Evolutionary conservation across 1,284 basidiomycete species (phyloP), one percentile per base, ranked within the genome.

Genomic region (Albatrellus sp.): DNA sequence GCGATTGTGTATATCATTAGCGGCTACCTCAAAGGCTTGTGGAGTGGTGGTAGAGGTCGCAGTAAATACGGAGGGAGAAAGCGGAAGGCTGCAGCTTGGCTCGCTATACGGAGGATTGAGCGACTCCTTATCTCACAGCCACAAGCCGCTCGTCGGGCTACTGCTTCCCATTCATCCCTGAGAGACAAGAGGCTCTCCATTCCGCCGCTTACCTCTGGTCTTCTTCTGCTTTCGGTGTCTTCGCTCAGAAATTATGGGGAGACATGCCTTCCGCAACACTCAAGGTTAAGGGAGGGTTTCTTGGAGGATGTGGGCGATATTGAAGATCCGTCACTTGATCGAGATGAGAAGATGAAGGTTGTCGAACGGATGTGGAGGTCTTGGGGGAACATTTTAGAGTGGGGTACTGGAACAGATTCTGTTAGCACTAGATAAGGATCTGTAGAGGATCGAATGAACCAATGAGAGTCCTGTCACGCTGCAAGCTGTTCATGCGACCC

Each of bases 331-430:
- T 65, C 62, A 44, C 58, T 91, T 41, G 72, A 72, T 8, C 68
- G 79, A 37, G 66, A 67, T 34, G 84, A 85, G 55, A 91, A 91
- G 62, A 59, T 88, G 54, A 63, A 70, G 41, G 81, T 92, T 4
- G 69, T 96, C 4, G 79, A 91, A 50, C 67, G 91, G 52, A 94
- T 96, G 79, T 96, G 91, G 91, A 77, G 84, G 50, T 82, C 76
- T 48, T 96, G 90, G 90, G 77, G 83, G 1, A 60, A 56, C 10
- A 58, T 67, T 24, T 63, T 85, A 5, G 77, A 73, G 19, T 83
- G 80, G 82, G 55, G 58, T 14, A 50, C 52, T 31, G 53, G 35
- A 39, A 58, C 24, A 24, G 24, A 7, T 7, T 24, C 24, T 24
- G 24, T 24, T 7, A 24, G 24, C 24, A 24, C 24, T 24, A 24